These are phyloP conservation scores for Favolaschia claudopus DNA, from an alignment of 768 basidiomycete species.

Conservation along the genomic window DNA sequence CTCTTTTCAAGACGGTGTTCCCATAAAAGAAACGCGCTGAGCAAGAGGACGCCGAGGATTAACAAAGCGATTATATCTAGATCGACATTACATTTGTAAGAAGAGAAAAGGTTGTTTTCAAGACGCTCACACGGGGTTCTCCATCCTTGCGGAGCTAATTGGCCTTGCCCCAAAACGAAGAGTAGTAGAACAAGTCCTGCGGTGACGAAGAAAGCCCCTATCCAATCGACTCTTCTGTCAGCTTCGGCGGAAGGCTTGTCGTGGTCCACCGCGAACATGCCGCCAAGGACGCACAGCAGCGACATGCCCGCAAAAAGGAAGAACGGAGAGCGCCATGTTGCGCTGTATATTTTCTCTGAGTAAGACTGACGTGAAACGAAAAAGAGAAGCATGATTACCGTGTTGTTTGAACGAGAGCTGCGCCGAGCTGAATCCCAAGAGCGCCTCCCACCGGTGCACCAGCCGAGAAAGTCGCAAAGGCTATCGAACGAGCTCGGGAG, in stretches of 20 bases:
- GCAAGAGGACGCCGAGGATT: constrained; percentile 62
- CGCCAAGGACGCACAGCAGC: constrained; percentile 47
- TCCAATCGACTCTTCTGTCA: constrained; percentile 69
- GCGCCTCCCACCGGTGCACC: constrained; percentile 74
- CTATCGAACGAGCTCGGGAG: constrained; percentile 57
- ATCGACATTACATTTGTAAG: not conserved
- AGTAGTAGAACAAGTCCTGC: constrained; percentile 70
- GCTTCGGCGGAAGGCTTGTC: constrained; percentile 44
- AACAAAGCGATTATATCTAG: constrained; percentile 72
- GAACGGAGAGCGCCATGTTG: constrained; percentile 58
- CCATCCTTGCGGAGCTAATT: constrained; percentile 67
- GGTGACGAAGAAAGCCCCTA: constrained; percentile 72
- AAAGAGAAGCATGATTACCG: constrained; percentile 8
- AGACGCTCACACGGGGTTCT: constrained; percentile 41
- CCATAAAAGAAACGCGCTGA: constrained; percentile 67
- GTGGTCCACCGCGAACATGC: constrained; percentile 54
- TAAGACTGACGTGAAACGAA: not conserved
- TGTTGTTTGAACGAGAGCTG: constrained; percentile 54
- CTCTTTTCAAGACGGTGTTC: constrained; percentile 60
- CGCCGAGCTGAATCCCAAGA: constrained; percentile 65
- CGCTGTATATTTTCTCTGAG: too few relatives aligned
- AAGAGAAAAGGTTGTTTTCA: not conserved
- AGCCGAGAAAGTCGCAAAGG: constrained; percentile 74
- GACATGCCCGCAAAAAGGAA: constrained; percentile 59
- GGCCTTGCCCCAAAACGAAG: constrained; percentile 73